A percentile compares a stretch with the other conserved stretches of the same genome.
Evolutionary conservation across 2,329 filamentous ascomycete genomes (phyloP).

Genomic region (Nothomitra cinnamomea): DNA sequence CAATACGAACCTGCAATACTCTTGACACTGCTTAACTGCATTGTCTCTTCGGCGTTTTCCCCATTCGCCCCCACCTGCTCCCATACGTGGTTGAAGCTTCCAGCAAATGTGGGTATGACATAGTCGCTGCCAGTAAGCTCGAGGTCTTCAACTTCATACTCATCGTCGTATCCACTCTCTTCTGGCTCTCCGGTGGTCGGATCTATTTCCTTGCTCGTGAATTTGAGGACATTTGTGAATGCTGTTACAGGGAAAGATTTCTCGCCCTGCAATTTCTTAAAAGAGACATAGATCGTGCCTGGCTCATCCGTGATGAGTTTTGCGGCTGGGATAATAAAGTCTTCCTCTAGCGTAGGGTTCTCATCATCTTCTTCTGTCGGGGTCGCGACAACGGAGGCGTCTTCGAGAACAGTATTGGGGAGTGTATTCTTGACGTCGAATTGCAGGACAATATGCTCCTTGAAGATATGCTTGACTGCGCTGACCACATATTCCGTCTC

Average conservation of each 20-base stretch:
- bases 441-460: constrained; percentile 87
- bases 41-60: constrained; percentile 79
- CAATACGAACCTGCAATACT: constrained; percentile 64
- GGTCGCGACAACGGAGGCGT: constrained; percentile 67
- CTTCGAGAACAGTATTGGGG: constrained; percentile 74
- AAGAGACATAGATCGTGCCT: constrained; percentile 87
- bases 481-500: constrained; percentile 95
- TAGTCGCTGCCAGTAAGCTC: constrained; percentile 87
- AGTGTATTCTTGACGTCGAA: constrained; percentile 98
- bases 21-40: constrained; percentile 76
- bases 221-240: constrained; percentile 88
- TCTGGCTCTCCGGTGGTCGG: constrained; percentile 86
- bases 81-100: constrained; percentile 93
- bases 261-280: constrained; percentile 67
- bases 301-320: constrained; percentile 71
- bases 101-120: constrained; percentile 79
- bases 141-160: constrained; percentile 91
- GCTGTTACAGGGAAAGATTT: constrained; percentile 59
- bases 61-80: constrained; percentile 79
- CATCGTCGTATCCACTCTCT: constrained; percentile 84
- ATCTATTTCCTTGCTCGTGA: constrained; percentile 96
- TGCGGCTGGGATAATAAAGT: constrained; percentile 82
- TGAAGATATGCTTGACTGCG: constrained; percentile 94
- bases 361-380: constrained; percentile 69
- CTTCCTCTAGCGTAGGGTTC: constrained; percentile 51